These are phyloP conservation scores for Ganoderma multipileum DNA, from an alignment of 1,284 basidiomycete genomes.

Conservation along the genomic window DNA sequence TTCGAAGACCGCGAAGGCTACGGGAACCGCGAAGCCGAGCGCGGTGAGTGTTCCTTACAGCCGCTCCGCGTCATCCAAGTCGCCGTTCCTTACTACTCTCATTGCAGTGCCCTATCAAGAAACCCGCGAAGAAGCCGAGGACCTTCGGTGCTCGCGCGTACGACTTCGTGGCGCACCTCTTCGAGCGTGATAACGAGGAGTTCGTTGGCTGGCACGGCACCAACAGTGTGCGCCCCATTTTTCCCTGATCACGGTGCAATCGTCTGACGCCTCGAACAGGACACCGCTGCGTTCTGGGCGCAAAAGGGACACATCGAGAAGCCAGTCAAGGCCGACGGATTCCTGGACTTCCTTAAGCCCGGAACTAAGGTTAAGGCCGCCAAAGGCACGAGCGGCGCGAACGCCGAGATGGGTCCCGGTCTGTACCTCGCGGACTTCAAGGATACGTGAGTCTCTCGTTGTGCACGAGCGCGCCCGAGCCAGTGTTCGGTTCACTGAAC, in stretches of 20 bases:
- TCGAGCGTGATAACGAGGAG: slow-evolving; percentile 3
- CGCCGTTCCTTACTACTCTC: background rate
- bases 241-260: too few relatives aligned
- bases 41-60: background rate
- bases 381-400: background rate
- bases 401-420: slow-evolving; percentile 3
- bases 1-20: background rate
- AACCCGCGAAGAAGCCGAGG: background rate
- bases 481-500: too few relatives aligned
- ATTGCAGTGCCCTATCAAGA: background rate
- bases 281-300: slow-evolving; percentile 6
- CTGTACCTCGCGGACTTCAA: background rate
- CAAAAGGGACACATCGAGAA: background rate
- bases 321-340: background rate
- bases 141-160: background rate
- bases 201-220: background rate
- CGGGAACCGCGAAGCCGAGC: background rate
- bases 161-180: slow-evolving; percentile 7
- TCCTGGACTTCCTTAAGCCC: background rate
- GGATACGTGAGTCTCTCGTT: background rate
- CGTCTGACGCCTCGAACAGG: background rate
- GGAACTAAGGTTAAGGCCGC: slow-evolving; percentile 1
- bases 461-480: too few relatives aligned
- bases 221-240: background rate
- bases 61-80: background rate